Base-by-base conservation (phyloP, 1,284 basidiomycete species). In the Polyporus tsugae region DNA sequence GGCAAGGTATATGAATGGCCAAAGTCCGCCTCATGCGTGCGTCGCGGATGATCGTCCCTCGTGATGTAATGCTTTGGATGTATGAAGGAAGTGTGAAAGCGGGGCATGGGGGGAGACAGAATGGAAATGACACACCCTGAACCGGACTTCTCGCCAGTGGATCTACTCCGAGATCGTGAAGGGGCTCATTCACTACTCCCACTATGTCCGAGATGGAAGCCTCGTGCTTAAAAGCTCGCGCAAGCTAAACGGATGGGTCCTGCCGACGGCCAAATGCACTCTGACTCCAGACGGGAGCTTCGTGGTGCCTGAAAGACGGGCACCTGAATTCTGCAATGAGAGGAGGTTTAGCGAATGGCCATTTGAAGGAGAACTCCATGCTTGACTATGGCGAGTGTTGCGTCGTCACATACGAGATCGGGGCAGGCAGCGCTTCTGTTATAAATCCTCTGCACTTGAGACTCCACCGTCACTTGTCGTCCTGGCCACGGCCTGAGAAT, bases 151-250 rank as follows among this genome's bases (percentile, higher is more conserved):
- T 17, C 13, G 29, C 29, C 29, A 29, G 29, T 29, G 39, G 55
- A 62, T n/a, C 52, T 60, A 15, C 29, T 33, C 29, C 29, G 38
- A 22, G 61, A 52, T 57, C 39, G 49, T 13, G 38, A 19, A 29
- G 29, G 6, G 17, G 13, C 5, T 19, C 22, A 35, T 52, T 17
- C 25, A 36, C 60, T 63, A 58, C 63, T 49, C 17, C 55, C 61
- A 39, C 22, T 63, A 63, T 65, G 64, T 65, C 67, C 55, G 63
- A 60, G 59, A 68, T 55, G 33, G 46, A 60, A 65, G 59, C 44
- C 60, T 61, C 55, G n/a, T 33, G 55, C 29, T 19, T 38, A 57
- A 36, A 9, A 57, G 55, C 35, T 57, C 10, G 55, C 55, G 55
- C 29, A 38, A 36, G 33, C 35, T 38, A 57, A 53, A 53, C 13